These are phyloP conservation scores for Aspergillus pseudoterreus DNA, from an alignment of 2,329 filamentous ascomycete species.

Conservation along the genomic window DNA sequence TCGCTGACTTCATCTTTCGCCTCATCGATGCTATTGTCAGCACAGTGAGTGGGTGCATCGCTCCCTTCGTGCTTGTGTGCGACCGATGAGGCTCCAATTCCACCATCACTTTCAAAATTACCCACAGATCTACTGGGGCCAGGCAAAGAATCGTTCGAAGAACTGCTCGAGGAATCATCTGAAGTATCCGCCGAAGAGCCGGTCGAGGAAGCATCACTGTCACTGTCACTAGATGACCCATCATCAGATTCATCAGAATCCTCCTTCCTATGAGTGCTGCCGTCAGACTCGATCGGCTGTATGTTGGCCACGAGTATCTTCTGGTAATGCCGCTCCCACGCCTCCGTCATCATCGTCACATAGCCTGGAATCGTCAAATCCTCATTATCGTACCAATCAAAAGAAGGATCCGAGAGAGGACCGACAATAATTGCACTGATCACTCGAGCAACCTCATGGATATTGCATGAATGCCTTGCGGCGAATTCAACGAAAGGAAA, in stretches of 20 bases:
- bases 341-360: slow-evolving; percentile 7
- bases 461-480: slow-evolving; percentile 15
- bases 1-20: too few species aligned
- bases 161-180: background rate
- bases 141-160: background rate
- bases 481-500: slow-evolving; percentile 27
- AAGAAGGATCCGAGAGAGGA: slow-evolving; percentile 15
- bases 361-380: slow-evolving; percentile 4
- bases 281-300: background rate
- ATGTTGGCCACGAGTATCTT: background rate
- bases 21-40: too few species aligned
- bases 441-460: slow-evolving; percentile 16
- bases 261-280: background rate
- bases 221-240: background rate
- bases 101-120: too few species aligned
- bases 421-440: slow-evolving; percentile 17
- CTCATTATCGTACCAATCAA: slow-evolving; percentile 2
- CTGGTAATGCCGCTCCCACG: slow-evolving; percentile 6
- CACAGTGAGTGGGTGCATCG: too few species aligned
- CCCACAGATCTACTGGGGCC: too few species aligned
- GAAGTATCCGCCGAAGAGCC: background rate
- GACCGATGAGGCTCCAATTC: too few species aligned
- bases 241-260: too few species aligned
- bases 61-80: too few species aligned
- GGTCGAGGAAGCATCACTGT: background rate